Base-by-base conservation (phyloP, 805 yeast genomes). In the Saccharomycopsis amapae region DNA sequence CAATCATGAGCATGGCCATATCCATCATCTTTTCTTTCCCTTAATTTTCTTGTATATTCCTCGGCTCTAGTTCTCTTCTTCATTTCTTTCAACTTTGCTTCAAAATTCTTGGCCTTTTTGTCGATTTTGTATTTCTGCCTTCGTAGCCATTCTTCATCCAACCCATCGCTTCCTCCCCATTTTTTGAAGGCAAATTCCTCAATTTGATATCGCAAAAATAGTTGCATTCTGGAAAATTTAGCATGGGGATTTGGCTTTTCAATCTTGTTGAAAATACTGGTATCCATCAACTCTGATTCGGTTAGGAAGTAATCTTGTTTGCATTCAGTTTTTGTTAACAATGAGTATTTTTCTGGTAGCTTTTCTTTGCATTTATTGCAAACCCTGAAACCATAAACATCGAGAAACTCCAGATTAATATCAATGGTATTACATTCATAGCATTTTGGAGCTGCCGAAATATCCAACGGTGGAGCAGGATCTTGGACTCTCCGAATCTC, bases 171-270 rank as follows among this genome's bases (percentile, higher is more conserved):
- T 1, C 94, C 82, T 1, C 93, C 95, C 99, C 98, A 93, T 64
- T 93, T 90, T 58, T 84, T 81, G 66, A 81, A 85, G 0, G 97
- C 95, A 63, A 73, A 85, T 56, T 82, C 86, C 61, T 93, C 98
- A n/a, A 93, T 87, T 57, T 93, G 97, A 58, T 79, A 84, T 49
- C 98, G 68, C 38, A 93, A 64, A 65, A 80, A 93, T 46, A 93
- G 69, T 71, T 89, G 95, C 99, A 93, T 93, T 58, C 93, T 75
- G 41, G 87, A 83, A 63, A 79, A 93, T 1, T 87, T 83, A 36
- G 89, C 87, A 62, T 93, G 96, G 0, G 99, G 99, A 58, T 93
- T 93, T 2, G 96, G 87, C 55, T 89, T 85, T 52, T 88, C 95
- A 50, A 90, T 66, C 51, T 93, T 76, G 9, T 82, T 82, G 49